Evolutionary conservation across 441 rosid genomes (phyloP).

Genomic region (Jatropha multifida): DNA sequence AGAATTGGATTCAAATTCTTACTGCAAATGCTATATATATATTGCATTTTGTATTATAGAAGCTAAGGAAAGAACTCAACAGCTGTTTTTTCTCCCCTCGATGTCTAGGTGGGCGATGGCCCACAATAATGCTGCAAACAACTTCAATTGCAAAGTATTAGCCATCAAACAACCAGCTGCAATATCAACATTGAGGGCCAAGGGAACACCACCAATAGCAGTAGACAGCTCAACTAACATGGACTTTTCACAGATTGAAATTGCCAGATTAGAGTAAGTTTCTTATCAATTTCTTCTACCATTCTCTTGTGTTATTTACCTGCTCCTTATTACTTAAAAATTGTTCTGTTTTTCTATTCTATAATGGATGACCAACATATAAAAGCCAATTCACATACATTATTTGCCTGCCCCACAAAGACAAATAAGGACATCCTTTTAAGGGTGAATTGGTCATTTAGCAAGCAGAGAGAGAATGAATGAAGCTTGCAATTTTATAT

Average conservation of each 20-base stretch:
- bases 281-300: background rate
- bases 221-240: slow-evolving; percentile 48
- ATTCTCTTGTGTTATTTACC: slow-evolving; percentile 11
- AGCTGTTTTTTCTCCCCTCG: background rate
- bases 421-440: background rate
- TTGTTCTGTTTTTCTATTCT: too few relatives aligned
- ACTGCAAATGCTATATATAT: background rate
- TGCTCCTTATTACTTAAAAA: slow-evolving; percentile 6
- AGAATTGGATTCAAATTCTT: too few relatives aligned
- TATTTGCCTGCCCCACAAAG: slow-evolving; percentile 11
- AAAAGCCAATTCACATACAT: background rate
- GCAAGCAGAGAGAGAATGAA: background rate
- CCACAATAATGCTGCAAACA: slow-evolving; percentile 40
- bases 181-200: slow-evolving; percentile 22
- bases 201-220: slow-evolving; percentile 22
- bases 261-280: slow-evolving; percentile 59
- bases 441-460: background rate
- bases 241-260: slow-evolving; percentile 83
- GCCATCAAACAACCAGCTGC: slow-evolving; percentile 62
- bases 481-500: background rate
- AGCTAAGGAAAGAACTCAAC: slow-evolving; percentile 18
- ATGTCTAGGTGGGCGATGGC: slow-evolving; percentile 64
- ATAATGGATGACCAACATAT: background rate
- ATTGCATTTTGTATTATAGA: background rate
- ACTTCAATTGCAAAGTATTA: slow-evolving; percentile 62